Evolutionary conservation across 345 rosid species (phyloP), one percentile per base, ranked within the genome.

Genomic region (Salix viminalis): DNA sequence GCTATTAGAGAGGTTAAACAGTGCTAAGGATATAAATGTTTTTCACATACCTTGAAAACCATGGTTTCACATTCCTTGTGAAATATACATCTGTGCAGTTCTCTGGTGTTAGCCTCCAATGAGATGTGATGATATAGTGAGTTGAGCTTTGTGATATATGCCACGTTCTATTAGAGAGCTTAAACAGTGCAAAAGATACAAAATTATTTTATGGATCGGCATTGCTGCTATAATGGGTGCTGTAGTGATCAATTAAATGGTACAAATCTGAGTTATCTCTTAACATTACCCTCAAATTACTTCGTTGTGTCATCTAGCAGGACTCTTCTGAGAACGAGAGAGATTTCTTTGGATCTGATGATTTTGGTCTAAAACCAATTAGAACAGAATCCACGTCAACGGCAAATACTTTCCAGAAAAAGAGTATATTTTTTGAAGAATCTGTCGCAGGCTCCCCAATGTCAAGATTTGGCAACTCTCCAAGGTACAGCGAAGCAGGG

Each of bases 391-490:
- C 97, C 74, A 91, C 93, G 18, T 72, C 80, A 26, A 78, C 87
- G 28, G 91, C 85, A 44, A 85, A 85, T 68, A 79, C 61, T 54
- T 84, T 80, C 58, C 86, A 79, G 81, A 94, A 80, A 81, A 91
- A 85, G 83, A 85, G 91, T 78, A 83, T 87, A 50, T 89, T 87
- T 70, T 93, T 95, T 71, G 99, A 96, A 56, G 99, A 93, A 76
- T 96, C 99, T 41, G 97, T 90, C 19, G 96, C 99, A 58, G 80
- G 91, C 80, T 90, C 94, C 66, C 97, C 99, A 65, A 82, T 83
- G 44, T 92, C 98, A 65, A 92, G 89, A 82, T 88, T 88, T 69
- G 93, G 91, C 71, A 91, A 90, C 89, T 93, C 97, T 65, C 87
- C 99, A 16, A 88, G 97, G 73, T 88, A 80, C 84, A 91, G 97